Conservation (phyloP, 805 yeast genomes). For the Metschnikowia cerradonensis region DNA sequence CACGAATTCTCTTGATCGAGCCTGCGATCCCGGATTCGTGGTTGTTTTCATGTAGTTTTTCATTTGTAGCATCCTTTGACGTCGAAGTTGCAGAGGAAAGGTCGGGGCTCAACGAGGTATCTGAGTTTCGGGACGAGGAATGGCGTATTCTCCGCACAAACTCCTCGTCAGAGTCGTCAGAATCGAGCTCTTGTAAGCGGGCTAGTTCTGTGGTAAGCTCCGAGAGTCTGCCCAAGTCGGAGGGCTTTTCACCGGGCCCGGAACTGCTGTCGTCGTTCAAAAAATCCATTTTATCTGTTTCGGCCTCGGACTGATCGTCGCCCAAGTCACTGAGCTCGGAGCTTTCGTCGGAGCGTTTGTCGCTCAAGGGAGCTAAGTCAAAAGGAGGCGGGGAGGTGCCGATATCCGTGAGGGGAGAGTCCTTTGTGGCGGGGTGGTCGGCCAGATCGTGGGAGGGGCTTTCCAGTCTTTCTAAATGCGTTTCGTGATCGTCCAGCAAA, state of each 20-base stretch:
- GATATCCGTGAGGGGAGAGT: conserved; percentile 39
- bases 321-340: conserved; percentile 50
- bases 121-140: conserved; percentile 1
- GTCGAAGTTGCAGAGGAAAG: conserved; percentile 1
- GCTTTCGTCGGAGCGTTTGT: conserved; percentile 24
- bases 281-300: conserved; percentile 79
- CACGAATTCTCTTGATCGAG: conserved; percentile 4
- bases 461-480: conserved; percentile 2
- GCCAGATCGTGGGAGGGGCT: conserved; percentile 2
- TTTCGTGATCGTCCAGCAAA: conserved; percentile 4
- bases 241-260: conserved; percentile 20
- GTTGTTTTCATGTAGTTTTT: neutral
- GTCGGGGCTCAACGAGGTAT: conserved; percentile 2
- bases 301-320: conserved; percentile 77
- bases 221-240: conserved; percentile 38
- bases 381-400: conserved; percentile 40
- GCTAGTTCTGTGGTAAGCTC: conserved; percentile 40
- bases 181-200: conserved; percentile 33
- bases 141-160: conserved; percentile 4
- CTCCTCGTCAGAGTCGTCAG: conserved; percentile 26
- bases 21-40: conserved; percentile 6
- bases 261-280: conserved; percentile 31
- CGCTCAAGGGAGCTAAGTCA: conserved; percentile 19
- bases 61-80: neutral
- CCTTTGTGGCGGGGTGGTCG: conserved; percentile 22